These are phyloP conservation scores for Gossypium arboreum DNA, from an alignment of 345 rosid species.

Conservation along the genomic window DNA sequence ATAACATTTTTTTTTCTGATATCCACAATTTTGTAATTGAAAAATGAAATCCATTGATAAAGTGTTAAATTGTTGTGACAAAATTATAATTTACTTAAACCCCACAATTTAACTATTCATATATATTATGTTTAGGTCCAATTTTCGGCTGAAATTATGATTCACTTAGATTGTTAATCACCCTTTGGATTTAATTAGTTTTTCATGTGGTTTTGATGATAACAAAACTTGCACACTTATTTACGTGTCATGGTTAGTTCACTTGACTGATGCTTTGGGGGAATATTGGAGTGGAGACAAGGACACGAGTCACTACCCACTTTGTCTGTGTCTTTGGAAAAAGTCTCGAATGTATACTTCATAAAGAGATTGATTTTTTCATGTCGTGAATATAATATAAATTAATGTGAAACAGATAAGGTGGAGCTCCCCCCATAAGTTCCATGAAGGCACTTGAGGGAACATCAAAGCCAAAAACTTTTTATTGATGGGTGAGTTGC, in stretches of 20 bases:
- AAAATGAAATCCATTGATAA: no score
- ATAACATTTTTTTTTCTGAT: no score
- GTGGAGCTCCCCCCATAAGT: background rate
- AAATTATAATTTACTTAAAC: no score
- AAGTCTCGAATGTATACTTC: background rate
- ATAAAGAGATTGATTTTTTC: background rate
- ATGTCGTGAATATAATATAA: background rate
- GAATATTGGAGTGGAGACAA: conserved; percentile 24
- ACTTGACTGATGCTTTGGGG: conserved; percentile 13
- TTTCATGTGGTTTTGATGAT: background rate
- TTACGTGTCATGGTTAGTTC: conserved; percentile 8
- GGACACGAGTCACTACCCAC: conserved; percentile 20
- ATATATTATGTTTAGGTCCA: no score
- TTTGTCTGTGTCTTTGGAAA: conserved; percentile 27
- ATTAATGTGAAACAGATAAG: background rate
- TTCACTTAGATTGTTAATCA: no score
- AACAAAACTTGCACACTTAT: no score
- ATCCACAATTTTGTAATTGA: no score
- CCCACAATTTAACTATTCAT: no score
- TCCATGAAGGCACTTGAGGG: background rate
- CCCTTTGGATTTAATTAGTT: no score
- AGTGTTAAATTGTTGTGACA: no score
- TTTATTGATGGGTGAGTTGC: background rate
- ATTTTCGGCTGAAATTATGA: no score
- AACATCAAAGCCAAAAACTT: background rate